Percentiles rank a stretch among this genome's conserved stretches.
These are phyloP conservation scores for Xylariaceae sp. DNA, from an alignment of 2,329 filamentous ascomycete species.

Conservation along the genomic window DNA sequence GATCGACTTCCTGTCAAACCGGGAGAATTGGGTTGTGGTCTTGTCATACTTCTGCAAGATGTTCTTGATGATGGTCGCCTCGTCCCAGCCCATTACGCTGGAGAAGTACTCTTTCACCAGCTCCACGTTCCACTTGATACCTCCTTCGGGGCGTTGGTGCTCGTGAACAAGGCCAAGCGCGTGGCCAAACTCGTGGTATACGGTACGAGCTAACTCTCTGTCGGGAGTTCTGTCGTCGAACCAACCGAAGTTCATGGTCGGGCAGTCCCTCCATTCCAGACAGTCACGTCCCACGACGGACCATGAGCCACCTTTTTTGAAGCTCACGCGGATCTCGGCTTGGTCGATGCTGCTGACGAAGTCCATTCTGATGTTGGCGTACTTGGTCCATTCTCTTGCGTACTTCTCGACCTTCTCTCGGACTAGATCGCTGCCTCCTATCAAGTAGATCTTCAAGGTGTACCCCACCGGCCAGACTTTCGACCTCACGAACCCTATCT, in stretches of 20 bases:
- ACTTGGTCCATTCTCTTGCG: slow-evolving; percentile 6
- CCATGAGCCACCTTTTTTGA: slow-evolving; percentile 6
- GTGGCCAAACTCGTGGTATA: slow-evolving; percentile 12
- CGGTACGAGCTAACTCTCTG: neutral
- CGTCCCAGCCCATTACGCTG: neutral
- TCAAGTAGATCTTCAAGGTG: slow-evolving; percentile 3
- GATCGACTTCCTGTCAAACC: slow-evolving; percentile 8
- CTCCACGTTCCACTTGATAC: slow-evolving; percentile 3
- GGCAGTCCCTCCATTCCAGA: neutral
- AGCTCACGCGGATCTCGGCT: slow-evolving; percentile 6
- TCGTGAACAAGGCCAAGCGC: slow-evolving; percentile 11
- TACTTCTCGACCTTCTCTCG: slow-evolving; percentile 3
- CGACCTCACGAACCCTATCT: neutral
- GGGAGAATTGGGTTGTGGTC: neutral
- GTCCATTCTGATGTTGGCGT: slow-evolving; percentile 8
- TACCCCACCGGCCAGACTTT: slow-evolving; percentile 3
- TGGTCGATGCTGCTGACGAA: neutral
- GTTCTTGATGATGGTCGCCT: neutral
- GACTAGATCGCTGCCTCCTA: neutral
- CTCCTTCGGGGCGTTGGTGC: slow-evolving; percentile 6
- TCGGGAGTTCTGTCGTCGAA: slow-evolving; percentile 4
- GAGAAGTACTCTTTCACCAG: slow-evolving; percentile 1
- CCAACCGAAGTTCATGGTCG: slow-evolving; percentile 10
- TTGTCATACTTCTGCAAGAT: slow-evolving; percentile 1
- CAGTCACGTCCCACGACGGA: slow-evolving; percentile 4